Percentiles rank a stretch among this genome's conserved stretches.
These are phyloP conservation scores for Salmacisia buchloeana DNA, from an alignment of 1,284 basidiomycete species.

Conservation along the genomic window DNA sequence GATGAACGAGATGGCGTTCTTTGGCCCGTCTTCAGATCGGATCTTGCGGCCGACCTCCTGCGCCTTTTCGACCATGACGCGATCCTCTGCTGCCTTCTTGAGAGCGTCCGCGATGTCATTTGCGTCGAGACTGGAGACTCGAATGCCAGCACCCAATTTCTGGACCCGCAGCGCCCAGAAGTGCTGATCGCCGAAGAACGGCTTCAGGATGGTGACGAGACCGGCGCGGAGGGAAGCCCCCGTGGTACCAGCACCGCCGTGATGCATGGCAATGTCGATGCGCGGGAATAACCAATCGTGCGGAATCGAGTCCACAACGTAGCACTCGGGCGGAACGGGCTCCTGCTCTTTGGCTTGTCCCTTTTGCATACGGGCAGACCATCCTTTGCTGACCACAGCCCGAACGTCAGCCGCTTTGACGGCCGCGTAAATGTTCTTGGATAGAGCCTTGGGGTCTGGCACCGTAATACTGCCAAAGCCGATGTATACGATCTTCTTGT, in stretches of 20 bases:
- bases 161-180: conserved; percentile 43
- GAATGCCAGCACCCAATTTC: conserved; percentile 35
- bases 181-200: conserved; percentile 47
- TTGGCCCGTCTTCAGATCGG: conserved; percentile 35
- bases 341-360: conserved; percentile 24
- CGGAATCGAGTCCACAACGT: conserved; percentile 41
- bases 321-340: conserved; percentile 37
- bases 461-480: conserved; percentile 53
- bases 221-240: conserved; percentile 42
- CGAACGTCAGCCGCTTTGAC: conserved; percentile 35
- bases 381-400: conserved; percentile 47
- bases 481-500: conserved; percentile 52
- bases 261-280: conserved; percentile 52
- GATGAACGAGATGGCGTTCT: conserved; percentile 33
- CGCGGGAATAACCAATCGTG: conserved; percentile 28
- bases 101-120: conserved; percentile 23
- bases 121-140: conserved; percentile 22
- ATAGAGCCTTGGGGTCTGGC: conserved; percentile 39
- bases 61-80: conserved; percentile 40
- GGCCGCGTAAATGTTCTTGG: conserved; percentile 39
- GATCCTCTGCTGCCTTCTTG: conserved; percentile 26
- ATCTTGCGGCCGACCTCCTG: conserved; percentile 36
- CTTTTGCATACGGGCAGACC: conserved; percentile 23
- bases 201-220: conserved; percentile 40
- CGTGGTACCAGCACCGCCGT: conserved; percentile 69